phyloP scores from a whole-genome alignment of 2,329 filamentous ascomycete species.

The Fusarium cyanostomum region DNA sequence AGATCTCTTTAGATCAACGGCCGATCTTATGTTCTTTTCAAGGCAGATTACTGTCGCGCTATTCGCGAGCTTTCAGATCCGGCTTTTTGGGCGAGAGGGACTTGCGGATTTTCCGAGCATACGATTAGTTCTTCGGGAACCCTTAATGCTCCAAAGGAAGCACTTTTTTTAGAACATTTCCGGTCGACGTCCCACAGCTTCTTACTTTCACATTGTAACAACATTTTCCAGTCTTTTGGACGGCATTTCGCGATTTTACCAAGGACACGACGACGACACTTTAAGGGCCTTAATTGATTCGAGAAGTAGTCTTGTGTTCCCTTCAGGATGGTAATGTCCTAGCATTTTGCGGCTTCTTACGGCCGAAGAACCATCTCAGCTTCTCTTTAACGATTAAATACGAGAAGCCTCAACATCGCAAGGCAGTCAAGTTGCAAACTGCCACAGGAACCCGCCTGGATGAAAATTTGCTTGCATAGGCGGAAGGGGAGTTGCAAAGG shows the following conservation, averaged over 20 bases:
- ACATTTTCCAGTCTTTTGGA: not conserved
- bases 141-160: no score
- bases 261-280: not conserved
- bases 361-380: not conserved
- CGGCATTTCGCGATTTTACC: not conserved
- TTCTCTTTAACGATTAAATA: not conserved
- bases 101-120: not conserved
- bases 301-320: not conserved
- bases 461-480: not conserved
- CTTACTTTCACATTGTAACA: not conserved
- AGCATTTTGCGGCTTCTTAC: not conserved
- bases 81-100: not conserved
- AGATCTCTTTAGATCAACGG: not conserved
- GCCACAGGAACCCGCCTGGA: not conserved
- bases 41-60: not conserved
- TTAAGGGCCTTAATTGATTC: slow-evolving; percentile 1
- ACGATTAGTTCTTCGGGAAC: no score
- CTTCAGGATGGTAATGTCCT: not conserved
- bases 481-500: slow-evolving; percentile 3
- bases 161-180: not conserved
- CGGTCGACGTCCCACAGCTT: not conserved
- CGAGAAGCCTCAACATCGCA: not conserved
- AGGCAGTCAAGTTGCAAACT: not conserved
- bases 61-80: not conserved
- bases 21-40: not conserved